Base-by-base conservation (phyloP, 306 rosid species). In the Medicago ruthenica region DNA sequence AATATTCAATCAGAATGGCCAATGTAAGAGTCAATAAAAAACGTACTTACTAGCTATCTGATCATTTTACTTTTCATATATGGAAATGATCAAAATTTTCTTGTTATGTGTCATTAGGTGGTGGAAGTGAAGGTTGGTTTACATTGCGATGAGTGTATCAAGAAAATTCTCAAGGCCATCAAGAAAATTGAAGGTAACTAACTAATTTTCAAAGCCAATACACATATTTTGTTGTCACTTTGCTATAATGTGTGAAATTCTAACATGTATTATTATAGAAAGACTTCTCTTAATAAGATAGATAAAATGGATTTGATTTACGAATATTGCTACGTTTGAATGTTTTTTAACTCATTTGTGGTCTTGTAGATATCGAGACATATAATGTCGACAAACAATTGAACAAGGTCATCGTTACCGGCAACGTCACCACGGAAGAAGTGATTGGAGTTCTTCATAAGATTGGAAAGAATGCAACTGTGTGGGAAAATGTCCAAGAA, bases 41-140 rank as follows among this genome's bases (percentile, higher is more conserved):
- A 7, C 2, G 15, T 1, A 51, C 9, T 45, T 15, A 14, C 20
- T 61, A 18, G 12, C 15, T 60, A 36, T 73, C 42, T 78, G 16
- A 57, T 45, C n/a, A 5, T 40, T 37, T 62, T 27, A 9, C 8
- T 51, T 78, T 37, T 60, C 18, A 74, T 36, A 68, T 10, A 65
- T 16, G 64, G 40, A 18, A 81, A 18, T 76, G 8, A 71, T 75
- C 61, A 22, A 48, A 27, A 21, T 71, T 21, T 51, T 70, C 5
- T 58, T 72, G 17, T 8, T 50, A 6, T 70, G 48, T 78, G 7
- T 72, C 0, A 44, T 76, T 37, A 91, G 95, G 88, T 90, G 78
- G 97, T 94, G 82, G 98, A 94, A 79, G 79, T 94, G 85, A 94
- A 87, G 87, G 96, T 94, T 66, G 90, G 87, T 6, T 82, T 91